These are phyloP conservation scores for Conticribra weissflogii DNA, from an alignment of 108 stramenopile genomes.

Conservation along the genomic window DNA sequence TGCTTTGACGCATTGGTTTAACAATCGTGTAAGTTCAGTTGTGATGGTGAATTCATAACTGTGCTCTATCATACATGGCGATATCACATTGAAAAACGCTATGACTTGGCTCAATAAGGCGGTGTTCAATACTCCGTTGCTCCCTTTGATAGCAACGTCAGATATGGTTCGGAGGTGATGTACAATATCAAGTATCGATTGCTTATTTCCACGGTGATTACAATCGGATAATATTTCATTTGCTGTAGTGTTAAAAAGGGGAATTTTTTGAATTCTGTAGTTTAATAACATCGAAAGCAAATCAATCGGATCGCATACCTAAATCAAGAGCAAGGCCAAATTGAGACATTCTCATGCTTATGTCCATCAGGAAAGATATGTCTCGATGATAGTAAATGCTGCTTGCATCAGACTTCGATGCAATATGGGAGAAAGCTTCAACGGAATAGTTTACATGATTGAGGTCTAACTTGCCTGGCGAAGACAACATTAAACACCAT, in stretches of 20 bases:
- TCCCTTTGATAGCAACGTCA: constrained; percentile 31
- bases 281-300: background rate
- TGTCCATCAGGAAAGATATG: constrained; percentile 61
- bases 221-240: constrained; percentile 48
- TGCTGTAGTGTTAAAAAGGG: background rate
- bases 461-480: constrained; percentile 19
- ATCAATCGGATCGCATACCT: constrained; percentile 31
- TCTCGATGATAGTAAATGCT: constrained; percentile 68
- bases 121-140: constrained; percentile 29
- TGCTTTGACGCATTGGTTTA: constrained; percentile 25
- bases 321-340: constrained; percentile 68
- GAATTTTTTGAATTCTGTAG: background rate
- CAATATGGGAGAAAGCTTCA: constrained; percentile 61
- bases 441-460: constrained; percentile 3
- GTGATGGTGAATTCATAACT: constrained; percentile 25
- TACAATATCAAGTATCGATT: constrained; percentile 29
- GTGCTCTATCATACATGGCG: constrained; percentile 23
- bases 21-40: constrained; percentile 25
- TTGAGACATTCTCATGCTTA: constrained; percentile 61
- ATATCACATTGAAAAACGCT: constrained; percentile 48
- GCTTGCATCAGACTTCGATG: constrained; percentile 55
- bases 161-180: constrained; percentile 41
- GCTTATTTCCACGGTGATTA: constrained; percentile 18
- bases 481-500: constrained; percentile 69
- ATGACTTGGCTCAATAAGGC: constrained; percentile 44